Percentiles rank a stretch among this genome's conserved stretches.
Conservation (phyloP, 495 filamentous ascomycete species). For the Trichocladium antarcticum region DNA sequence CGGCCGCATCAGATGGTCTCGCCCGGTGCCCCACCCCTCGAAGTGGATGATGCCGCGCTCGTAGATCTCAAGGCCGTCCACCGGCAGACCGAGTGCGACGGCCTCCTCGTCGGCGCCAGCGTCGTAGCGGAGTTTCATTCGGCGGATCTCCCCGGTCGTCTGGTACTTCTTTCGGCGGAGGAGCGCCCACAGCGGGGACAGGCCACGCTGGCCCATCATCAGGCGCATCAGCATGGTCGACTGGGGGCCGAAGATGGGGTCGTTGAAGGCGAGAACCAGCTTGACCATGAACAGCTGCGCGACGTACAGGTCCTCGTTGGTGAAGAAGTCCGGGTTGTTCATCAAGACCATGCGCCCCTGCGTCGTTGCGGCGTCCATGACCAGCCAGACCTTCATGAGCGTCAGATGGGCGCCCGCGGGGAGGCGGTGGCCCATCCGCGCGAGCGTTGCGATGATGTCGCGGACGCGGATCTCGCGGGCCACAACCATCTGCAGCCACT, state of each 20-base stretch:
- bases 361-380: slow-evolving; percentile 50
- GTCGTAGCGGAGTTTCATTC: slow-evolving; percentile 38
- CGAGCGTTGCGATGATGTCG: slow-evolving; percentile 46
- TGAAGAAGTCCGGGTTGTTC: slow-evolving; percentile 38
- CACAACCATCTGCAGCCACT: slow-evolving; percentile 24
- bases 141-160: slow-evolving; percentile 31
- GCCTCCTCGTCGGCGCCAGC: slow-evolving; percentile 6
- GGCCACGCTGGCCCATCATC: slow-evolving; percentile 47
- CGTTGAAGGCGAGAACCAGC: slow-evolving; percentile 47
- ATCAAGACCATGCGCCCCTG: slow-evolving; percentile 39
- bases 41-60: slow-evolving; percentile 40
- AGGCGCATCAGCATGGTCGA: slow-evolving; percentile 38
- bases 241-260: slow-evolving; percentile 35
- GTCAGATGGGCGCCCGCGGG: slow-evolving; percentile 32
- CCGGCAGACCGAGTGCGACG: slow-evolving; percentile 1
- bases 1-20: slow-evolving; percentile 35
- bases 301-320: slow-evolving; percentile 43
- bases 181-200: slow-evolving; percentile 40
- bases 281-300: slow-evolving; percentile 49
- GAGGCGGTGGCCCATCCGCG: slow-evolving; percentile 40
- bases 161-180: slow-evolving; percentile 35
- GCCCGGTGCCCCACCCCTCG: slow-evolving; percentile 41
- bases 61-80: slow-evolving; percentile 39
- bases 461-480: slow-evolving; percentile 24
- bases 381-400: slow-evolving; percentile 54